phyloP scores from a whole-genome alignment of 495 filamentous ascomycete species.

The Trichoderma erinaceum region DNA sequence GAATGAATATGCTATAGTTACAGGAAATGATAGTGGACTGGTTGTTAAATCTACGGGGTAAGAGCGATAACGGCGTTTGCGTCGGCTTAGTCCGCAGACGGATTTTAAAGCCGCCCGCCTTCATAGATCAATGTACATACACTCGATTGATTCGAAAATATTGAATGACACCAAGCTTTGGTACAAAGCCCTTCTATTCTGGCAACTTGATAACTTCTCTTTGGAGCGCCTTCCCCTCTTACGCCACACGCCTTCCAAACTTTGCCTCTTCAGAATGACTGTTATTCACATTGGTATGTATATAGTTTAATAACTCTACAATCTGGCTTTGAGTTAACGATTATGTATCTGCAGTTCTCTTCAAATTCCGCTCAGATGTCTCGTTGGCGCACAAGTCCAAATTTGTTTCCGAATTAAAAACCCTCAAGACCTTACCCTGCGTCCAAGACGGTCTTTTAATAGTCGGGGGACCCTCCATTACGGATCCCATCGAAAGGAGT shows the following conservation, averaged over 20 bases:
- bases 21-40: neutral
- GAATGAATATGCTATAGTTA: neutral
- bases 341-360: constrained; percentile 31
- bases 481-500: constrained; percentile 39
- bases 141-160: neutral
- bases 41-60: neutral
- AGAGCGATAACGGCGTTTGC: too few relatives aligned
- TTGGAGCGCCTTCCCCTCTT: neutral
- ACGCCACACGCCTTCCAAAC: neutral
- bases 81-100: neutral
- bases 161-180: neutral
- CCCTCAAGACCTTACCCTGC: constrained; percentile 34
- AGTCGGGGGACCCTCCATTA: constrained; percentile 42
- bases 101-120: neutral
- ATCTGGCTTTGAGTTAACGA: neutral
- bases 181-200: neutral
- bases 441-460: constrained; percentile 38
- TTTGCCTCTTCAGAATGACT: neutral
- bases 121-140: neutral
- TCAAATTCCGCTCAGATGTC: constrained; percentile 39
- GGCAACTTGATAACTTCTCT: neutral
- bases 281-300: neutral
- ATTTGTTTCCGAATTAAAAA: constrained; percentile 39
- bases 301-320: neutral
- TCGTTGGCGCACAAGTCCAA: constrained; percentile 29